Base-by-base conservation (phyloP, 2,329 filamentous ascomycete species). In the Ophiobolus disseminans region DNA sequence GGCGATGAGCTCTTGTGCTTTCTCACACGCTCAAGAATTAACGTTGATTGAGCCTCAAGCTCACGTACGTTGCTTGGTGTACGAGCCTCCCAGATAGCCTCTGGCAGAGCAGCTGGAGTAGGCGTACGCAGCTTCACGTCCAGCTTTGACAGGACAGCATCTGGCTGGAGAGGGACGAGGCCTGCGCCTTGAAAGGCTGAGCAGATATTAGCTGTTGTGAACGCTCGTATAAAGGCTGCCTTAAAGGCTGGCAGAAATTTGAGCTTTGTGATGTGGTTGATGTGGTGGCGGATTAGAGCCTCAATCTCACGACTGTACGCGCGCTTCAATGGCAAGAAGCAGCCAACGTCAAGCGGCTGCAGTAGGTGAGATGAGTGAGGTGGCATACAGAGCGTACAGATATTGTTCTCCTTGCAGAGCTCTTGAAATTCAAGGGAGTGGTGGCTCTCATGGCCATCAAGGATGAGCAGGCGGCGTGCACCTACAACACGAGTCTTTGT, bases 231-330 rank as follows among this genome's bases (percentile, higher is more conserved):
- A n/a, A n/a, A 31, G 28, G 63, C 64, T 14, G 47, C 48, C 19
- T 47, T 40, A 56, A 60, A 69, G 19, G 50, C 53, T 36, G 48
- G 39, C 43, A 62, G 36, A 34, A 50, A 54, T 17, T 36, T 17
- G 14, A 19, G 13, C 17, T 36, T 36, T 21, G 25, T 40, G 19
- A 41, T 31, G n/a, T 39, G 19, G 36, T 39, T 39, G 36, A 39
- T 39, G 17, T 23, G 9, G 9, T 23, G 10, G 19, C 21, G 36
- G 4, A 39, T 39, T 16, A 23, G 36, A 11, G 10, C 5, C 36
- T 23, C 19, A 23, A 22, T 22, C 20, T 39, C 16, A 17, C 36
- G 36, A 13, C 66, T 38, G 44, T 74, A 73, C 45, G 48, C 50
- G 10, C 17, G 28, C 40, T 43, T 43, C 17, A 43, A 35, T 5